phyloP scores from a whole-genome alignment of 225 moss, liverwort and hornwort species.

The Polytrichum formosum region DNA sequence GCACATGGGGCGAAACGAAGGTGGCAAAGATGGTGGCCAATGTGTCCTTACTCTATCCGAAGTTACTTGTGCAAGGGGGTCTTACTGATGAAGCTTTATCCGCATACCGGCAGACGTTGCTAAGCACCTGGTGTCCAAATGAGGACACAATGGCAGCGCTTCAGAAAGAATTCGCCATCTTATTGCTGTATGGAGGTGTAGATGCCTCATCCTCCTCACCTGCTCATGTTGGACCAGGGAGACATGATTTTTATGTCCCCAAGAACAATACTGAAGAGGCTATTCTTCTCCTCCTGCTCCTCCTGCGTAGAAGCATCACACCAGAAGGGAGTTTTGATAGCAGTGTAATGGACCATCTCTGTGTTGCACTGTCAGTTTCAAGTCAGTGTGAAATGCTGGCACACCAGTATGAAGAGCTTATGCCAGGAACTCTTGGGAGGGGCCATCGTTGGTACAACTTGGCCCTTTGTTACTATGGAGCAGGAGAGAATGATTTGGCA shows the following conservation, averaged over 20 bases:
- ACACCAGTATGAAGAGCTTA: constrained; percentile 83
- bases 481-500: constrained; percentile 59
- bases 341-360: constrained; percentile 80
- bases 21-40: constrained; percentile 55
- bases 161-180: constrained; percentile 76
- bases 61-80: constrained; percentile 65
- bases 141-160: constrained; percentile 50
- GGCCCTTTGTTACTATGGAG: constrained; percentile 84
- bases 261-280: constrained; percentile 79
- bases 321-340: constrained; percentile 44
- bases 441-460: constrained; percentile 87
- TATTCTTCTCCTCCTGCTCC: constrained; percentile 72
- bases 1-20: constrained; percentile 53
- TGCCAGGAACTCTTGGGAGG: constrained; percentile 78
- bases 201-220: constrained; percentile 52
- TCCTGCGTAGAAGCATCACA: constrained; percentile 46
- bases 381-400: constrained; percentile 76
- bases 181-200: constrained; percentile 83
- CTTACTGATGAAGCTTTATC: constrained; percentile 56
- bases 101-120: constrained; percentile 79
- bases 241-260: constrained; percentile 69
- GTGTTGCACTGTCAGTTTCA: constrained; percentile 78
- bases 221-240: constrained; percentile 50
- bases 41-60: constrained; percentile 55
- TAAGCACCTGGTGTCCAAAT: constrained; percentile 51